A percentile compares a stretch with the other conserved stretches of the same genome.
These are phyloP conservation scores for Oryza nivara DNA, from an alignment of 176 grass and related monocot species.

Conservation along the genomic window DNA sequence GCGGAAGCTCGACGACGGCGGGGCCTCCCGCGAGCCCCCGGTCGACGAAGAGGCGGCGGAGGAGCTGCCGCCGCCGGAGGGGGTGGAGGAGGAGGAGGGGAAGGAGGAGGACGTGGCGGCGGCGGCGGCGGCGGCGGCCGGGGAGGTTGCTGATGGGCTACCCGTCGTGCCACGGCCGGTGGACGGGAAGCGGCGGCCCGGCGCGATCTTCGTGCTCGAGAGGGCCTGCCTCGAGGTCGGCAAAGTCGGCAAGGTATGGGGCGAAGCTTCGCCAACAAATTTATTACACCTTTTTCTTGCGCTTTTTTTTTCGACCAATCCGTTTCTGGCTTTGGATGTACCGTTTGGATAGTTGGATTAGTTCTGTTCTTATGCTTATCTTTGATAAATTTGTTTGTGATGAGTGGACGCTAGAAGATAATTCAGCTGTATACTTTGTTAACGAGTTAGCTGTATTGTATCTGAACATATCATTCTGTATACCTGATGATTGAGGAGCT, in stretches of 20 bases:
- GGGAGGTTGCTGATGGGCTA: conserved; percentile 43
- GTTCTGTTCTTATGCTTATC: neutral
- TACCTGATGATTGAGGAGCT: conserved; percentile 1
- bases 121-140: neutral
- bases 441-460: neutral
- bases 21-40: conserved; percentile 32
- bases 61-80: conserved; percentile 14
- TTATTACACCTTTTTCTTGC: neutral
- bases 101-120: neutral
- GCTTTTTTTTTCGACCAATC: neutral
- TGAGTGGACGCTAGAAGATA: too few relatives aligned
- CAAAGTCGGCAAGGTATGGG: conserved; percentile 89
- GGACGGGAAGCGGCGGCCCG: conserved; percentile 56
- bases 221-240: conserved; percentile 91
- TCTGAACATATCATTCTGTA: neutral
- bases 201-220: conserved; percentile 86
- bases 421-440: too few relatives aligned
- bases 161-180: conserved; percentile 52
- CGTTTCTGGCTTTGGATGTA: neutral
- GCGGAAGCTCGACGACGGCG: conserved; percentile 55
- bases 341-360: neutral
- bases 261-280: neutral
- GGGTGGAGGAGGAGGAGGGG: neutral
- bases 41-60: conserved; percentile 35
- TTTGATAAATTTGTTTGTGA: neutral